Conservation (phyloP, 768 basidiomycete species). For the Hygrocybe coccinea region DNA sequence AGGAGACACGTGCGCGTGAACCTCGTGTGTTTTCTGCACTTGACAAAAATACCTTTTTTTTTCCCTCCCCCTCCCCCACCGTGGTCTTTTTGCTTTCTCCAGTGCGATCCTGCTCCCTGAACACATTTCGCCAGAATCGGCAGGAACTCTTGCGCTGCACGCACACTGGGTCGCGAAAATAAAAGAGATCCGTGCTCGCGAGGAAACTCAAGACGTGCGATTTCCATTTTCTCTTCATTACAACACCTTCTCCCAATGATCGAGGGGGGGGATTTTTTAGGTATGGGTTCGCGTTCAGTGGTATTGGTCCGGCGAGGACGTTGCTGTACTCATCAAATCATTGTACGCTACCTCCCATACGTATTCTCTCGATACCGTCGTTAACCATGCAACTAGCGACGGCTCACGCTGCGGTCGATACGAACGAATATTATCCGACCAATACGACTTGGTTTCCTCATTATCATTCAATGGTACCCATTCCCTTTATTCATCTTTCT, state of each 20-base stretch:
- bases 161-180: constrained; percentile 53
- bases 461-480: constrained; percentile 42
- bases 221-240: constrained; percentile 22
- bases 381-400: constrained; percentile 30
- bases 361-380: not conserved
- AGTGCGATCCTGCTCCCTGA: constrained; percentile 44
- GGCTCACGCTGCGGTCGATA: constrained; percentile 35
- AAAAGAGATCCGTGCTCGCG: constrained; percentile 39
- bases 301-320: constrained; percentile 52
- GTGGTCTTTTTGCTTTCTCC: not conserved
- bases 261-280: constrained; percentile 21
- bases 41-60: too few relatives aligned
- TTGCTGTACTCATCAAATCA: constrained; percentile 38
- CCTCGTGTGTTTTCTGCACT: too few relatives aligned
- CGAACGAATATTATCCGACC: constrained; percentile 49
- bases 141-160: constrained; percentile 25
- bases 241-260: not conserved
- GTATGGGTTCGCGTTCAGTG: constrained; percentile 54
- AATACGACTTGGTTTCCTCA: constrained; percentile 43
- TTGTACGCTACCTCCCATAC: constrained; percentile 37
- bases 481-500: not conserved
- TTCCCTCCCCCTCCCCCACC: not conserved
- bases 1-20: constrained; percentile 34
- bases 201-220: constrained; percentile 18
- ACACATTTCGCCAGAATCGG: constrained; percentile 11